Percentiles rank a stretch among this genome's conserved stretches.
Conservation (phyloP, 2,329 filamentous ascomycete species). For the Colletotrichum kahawae region DNA sequence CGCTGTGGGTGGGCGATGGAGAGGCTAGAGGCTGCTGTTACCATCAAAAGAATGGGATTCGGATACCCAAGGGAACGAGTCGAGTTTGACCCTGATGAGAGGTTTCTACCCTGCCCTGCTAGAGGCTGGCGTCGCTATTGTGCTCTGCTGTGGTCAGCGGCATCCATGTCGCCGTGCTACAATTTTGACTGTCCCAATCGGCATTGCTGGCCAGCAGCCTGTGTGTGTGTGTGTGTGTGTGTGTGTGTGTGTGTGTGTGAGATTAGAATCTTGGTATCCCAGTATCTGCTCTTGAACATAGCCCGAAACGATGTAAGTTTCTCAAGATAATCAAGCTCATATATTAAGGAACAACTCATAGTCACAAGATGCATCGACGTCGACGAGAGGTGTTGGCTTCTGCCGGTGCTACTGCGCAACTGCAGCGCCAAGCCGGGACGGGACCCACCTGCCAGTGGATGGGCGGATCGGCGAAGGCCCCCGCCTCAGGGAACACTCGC, state of each 20-base stretch:
- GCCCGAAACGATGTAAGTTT: neutral
- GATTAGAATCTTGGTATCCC: fast-evolving
- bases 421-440: constrained; percentile 16
- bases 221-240: no score
- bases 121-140: no score
- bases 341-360: neutral
- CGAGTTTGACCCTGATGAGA: neutral
- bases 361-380: neutral
- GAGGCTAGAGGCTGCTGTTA: neutral
- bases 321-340: neutral
- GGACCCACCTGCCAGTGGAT: constrained; percentile 4
- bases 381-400: neutral
- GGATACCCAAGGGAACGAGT: neutral
- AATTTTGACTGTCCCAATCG: no score
- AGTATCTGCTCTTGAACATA: neutral
- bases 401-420: neutral
- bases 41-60: neutral
- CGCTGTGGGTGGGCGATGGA: neutral
- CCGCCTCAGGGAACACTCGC: neutral
- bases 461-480: constrained; percentile 9
- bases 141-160: no score
- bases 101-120: neutral
- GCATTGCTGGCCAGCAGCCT: no score
- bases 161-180: no score
- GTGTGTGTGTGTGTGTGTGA: no score